Evolutionary conservation across 441 rosid species (phyloP), one percentile per base, ranked within the genome.

Genomic region (Bruguiera hainesii): DNA sequence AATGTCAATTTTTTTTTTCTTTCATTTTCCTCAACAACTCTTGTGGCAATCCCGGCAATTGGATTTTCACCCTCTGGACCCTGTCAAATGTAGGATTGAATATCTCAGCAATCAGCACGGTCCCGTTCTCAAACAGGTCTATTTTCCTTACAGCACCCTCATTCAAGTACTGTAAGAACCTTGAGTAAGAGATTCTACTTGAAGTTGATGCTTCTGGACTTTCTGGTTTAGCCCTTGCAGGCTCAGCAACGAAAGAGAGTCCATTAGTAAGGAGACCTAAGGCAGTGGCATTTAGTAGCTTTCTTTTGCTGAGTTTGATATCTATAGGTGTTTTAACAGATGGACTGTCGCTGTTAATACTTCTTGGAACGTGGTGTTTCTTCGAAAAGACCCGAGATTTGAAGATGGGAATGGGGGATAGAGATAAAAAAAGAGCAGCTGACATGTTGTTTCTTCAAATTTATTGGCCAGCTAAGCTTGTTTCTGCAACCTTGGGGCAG

Each of bases 111-210:
- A 87, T 83, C 0, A 87, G 91, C 1, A 84, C 83, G 0, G 84
- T 82, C 53, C 93, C 97, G 50, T 85, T 88, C 84, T 87, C 95
- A 61, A 87, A 79, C 75, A 88, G 58, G 76, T 90, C 90, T 61
- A 88, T 89, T 72, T 85, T 88, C 75, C 82, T 84, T 20, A 85
- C 89, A 50, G 64, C 76, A 25, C 81, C 88, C 61, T 81, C 83
- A 28, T 90, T 82, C 56, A 90, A 75, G 76, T 87, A 86, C 72
- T 73, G 74, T 78, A 85, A 60, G 77, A 90, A 90, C 71, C 86
- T 80, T 2, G 90, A 81, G 76, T 84, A 88, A 0, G 95, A 83
- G 73, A 85, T 67, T 76, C 84, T 78, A 57, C 62, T 87, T n/a
- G 95, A 88, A 55, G 86, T 61, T 63, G 83, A 71, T 56, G 80